Base-by-base conservation (phyloP, 768 basidiomycete genomes). In the Lactarius sanguifluus region DNA sequence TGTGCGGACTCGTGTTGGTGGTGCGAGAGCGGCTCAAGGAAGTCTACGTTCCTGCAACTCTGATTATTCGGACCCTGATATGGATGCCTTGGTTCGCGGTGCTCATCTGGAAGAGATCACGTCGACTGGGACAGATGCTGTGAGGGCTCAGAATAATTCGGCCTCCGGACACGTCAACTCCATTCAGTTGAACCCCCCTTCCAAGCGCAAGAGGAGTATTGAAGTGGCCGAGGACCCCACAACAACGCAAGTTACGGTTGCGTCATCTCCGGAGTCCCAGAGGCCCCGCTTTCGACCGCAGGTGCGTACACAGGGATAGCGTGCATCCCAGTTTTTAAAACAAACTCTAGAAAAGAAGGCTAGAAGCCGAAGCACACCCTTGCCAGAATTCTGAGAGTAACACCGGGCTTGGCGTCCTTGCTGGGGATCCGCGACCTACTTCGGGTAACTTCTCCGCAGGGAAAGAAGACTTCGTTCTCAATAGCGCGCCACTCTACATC, bases 71-170 rank as follows among this genome's bases (percentile, higher is more conserved):
- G 77, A 82, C 70, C 73, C 79, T 15, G 80, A 83, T 63, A 69
- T 79, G 50, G 80, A 83, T 68, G 77, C 77, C 30, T 74, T 84
- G 32, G 80, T 83, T 43, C 76, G 77, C 25, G 71, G 78, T 50
- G 65, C 77, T n/a, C 78, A 79, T 25, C 63, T 71, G 18, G 75
- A 75, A 52, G 71, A 72, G 28, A 63, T 64, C 58, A 16, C 54
- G 30, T 45, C 57, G 18, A 55, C 32, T 8, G 62, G 59, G 57
- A 60, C 63, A 23, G 52, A 56, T 55, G 23, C 50, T 30, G n/a
- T 34, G 34, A 12, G 57, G 52, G 20, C 54, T 18, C 61, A 34
- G 13, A 41, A 38, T 54, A 34, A 5, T 13, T 41, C 38, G 28
- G 28, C 30, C 23, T 32, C 47, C 12, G 32, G 55, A 34, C 55